Evolutionary conservation across 2,329 filamentous ascomycete species (phyloP).

Genomic region (Botrytis porri): DNA sequence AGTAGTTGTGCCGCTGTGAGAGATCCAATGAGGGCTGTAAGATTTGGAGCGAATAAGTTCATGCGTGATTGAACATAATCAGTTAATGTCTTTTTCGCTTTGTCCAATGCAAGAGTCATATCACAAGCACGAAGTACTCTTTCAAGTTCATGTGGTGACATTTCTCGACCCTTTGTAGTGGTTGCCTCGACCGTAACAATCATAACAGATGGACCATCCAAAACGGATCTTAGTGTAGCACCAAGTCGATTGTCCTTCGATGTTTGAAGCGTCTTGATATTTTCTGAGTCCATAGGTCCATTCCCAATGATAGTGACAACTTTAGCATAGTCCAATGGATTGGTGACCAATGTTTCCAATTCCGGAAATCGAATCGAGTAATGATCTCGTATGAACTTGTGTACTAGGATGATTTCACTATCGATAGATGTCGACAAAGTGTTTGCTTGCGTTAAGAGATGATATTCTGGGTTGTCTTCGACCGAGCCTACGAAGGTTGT

Average conservation of each 20-base stretch:
- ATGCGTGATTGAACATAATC: slow-evolving; percentile 97
- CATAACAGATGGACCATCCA: slow-evolving; percentile 91
- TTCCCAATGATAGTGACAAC: slow-evolving; percentile 92
- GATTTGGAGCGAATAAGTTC: slow-evolving; percentile 91
- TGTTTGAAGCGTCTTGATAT: slow-evolving; percentile 75
- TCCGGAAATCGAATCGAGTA: slow-evolving; percentile 94
- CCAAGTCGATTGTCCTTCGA: slow-evolving; percentile 77
- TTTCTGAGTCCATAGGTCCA: slow-evolving; percentile 76
- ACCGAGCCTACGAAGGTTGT: slow-evolving; percentile 73
- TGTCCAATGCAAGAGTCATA: slow-evolving; percentile 84
- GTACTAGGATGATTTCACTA: slow-evolving; percentile 85
- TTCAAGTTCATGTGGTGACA: slow-evolving; percentile 72
- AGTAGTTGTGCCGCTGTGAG: slow-evolving; percentile 94
- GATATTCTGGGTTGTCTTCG: slow-evolving; percentile 89
- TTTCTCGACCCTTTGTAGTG: slow-evolving; percentile 76
- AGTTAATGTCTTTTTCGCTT: slow-evolving; percentile 80
- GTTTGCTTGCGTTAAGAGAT: slow-evolving; percentile 83
- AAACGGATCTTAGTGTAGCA: slow-evolving; percentile 70
- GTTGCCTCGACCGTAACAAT: slow-evolving; percentile 94
- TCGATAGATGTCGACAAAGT: slow-evolving; percentile 89
- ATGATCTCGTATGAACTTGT: slow-evolving; percentile 95
- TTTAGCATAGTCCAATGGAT: slow-evolving; percentile 92
- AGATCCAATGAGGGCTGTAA: slow-evolving; percentile 86
- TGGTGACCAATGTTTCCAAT: slow-evolving; percentile 83
- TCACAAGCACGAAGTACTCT: slow-evolving; percentile 75